Base-by-base conservation (phyloP, 23 red algal genomes). In the Gracilaria domingensis region DNA sequence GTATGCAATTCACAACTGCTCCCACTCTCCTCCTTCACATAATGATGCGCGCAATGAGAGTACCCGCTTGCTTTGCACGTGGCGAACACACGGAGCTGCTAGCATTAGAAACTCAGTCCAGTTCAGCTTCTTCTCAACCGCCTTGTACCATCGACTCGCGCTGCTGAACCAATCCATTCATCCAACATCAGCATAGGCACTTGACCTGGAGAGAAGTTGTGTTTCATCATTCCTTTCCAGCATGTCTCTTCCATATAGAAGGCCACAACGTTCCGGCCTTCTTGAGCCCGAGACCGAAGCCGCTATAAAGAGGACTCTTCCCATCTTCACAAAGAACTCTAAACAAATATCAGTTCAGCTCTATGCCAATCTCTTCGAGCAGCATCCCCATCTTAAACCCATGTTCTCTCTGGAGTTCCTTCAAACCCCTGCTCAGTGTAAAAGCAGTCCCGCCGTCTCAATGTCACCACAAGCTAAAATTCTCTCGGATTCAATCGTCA, bases 351-450 rank as follows among this genome's bases (percentile, higher is more conserved):
- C 88, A 25, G 51, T 83, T 23, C 45, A 81, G 40, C 47, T 92
- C 4, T 92, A 92, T 75, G 53, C 51, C 21, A 73, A 83, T 38
- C 28, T 92, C 1, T 92, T 92, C 47, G 23, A 58, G 25, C 34
- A 66, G 36, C 12, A 69, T 34, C 77, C 88, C 4, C 57, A 75
- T 11, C 47, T 92, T 20, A 82, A 83, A 45, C 60, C 64, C 23
- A 55, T 92, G 45, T 92, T 92, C 77, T 92, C 76, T 13, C 26
- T 92, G 21, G 88, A 92, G 18, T 92, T 92, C 33, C 88, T 92
- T 26, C 40, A 71, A 37, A 48, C 78, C 3, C 66, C 42, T 20
- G n/a, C 33, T 62, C 21, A 75, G 36, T 82, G 66, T 40, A 66
- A 77, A 14, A 49, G 5, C 29, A 44, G 54, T 32, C 88, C 88